Conservation (phyloP, 768 basidiomycete genomes). For the Sistotremastrum suecicum region DNA sequence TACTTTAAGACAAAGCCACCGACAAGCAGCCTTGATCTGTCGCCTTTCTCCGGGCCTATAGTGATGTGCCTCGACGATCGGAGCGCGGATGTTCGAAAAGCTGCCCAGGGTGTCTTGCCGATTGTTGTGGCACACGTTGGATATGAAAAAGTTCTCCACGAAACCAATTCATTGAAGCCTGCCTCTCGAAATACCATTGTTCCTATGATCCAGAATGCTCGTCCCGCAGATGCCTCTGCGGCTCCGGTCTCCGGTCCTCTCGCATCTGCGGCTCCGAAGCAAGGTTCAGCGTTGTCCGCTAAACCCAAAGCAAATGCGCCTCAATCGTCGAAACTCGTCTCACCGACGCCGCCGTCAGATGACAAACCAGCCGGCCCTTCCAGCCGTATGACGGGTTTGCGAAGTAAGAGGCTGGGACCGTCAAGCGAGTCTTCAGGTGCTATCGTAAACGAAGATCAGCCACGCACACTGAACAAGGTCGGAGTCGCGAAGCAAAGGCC, state of each 20-base stretch:
- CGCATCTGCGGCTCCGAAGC: constrained; percentile 8
- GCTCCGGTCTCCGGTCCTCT: constrained; percentile 11
- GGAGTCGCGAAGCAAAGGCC: background rate
- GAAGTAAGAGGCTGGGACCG: constrained; percentile 57
- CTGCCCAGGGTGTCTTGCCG: constrained; percentile 71
- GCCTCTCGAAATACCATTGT: constrained; percentile 75
- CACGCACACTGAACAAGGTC: no score
- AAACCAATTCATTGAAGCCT: constrained; percentile 78
- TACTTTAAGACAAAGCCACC: constrained; percentile 59
- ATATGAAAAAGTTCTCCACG: constrained; percentile 73
- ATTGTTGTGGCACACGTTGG: constrained; percentile 60
- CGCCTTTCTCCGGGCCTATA: constrained; percentile 46
- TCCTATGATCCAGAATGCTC: constrained; percentile 81
- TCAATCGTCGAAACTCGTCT: constrained; percentile 14
- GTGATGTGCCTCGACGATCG: constrained; percentile 83
- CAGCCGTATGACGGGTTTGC: constrained; percentile 45
- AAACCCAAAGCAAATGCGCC: constrained; percentile 26
- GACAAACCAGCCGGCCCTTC: constrained; percentile 21
- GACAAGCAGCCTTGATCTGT: constrained; percentile 47
- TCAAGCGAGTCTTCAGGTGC: constrained; percentile 3
- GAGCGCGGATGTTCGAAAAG: constrained; percentile 82
- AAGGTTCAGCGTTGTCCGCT: constrained; percentile 16
- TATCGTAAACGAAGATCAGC: no score
- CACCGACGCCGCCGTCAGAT: constrained; percentile 21
- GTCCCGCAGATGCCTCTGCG: constrained; percentile 21